Evolutionary conservation across 2,329 filamentous ascomycete species (phyloP), one percentile per base, ranked within the genome.

Genomic region (Aphanocladium album): DNA sequence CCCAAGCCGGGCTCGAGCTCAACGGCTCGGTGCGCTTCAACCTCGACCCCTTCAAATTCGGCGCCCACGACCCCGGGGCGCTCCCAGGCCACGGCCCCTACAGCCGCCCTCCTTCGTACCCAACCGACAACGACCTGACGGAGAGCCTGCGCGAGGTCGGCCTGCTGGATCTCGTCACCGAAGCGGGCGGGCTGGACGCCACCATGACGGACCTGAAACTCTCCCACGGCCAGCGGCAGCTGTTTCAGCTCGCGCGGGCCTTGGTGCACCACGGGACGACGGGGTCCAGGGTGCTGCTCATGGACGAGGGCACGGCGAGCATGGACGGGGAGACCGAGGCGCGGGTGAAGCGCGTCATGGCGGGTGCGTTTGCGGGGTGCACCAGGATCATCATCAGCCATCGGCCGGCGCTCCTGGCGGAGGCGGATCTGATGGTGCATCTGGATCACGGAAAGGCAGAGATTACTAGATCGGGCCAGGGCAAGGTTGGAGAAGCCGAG

Each of bases 1-100:
- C 79, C 0, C 79, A 81, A 69, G 78, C 80, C 30, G 71, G 77
- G 0, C 72, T 79, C 53, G 68, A 77, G 6, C 68, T 80, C 11
- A 71, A 72, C 2, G 77, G 75, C 21, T 75, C 70, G 1, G 68
- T 82, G 4, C 74, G 76, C 16, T 67, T 72, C 30, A 82, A 82
- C 52, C 69, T 78, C 3, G 23, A 35, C 11, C 41, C 54, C 9
- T 46, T 57, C 30, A 14, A 19, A 16, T 58, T 62, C 56, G 17
- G 19, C 3, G n/a, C n/a, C 35, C 35, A 14, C 6, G 5, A 8
- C 66, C 23, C 67, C 66, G 8, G 16, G 35, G 35, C 8, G 35
- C n/a, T n/a, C n/a, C n/a, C 35, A 39, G 35, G 12, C 33, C 33
- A 35, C 33, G 6, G 12, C 33, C 33, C 6, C 33, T 12, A 35